Base-by-base conservation (phyloP, 306 rosid species). In the Cucumis cinereus region DNA sequence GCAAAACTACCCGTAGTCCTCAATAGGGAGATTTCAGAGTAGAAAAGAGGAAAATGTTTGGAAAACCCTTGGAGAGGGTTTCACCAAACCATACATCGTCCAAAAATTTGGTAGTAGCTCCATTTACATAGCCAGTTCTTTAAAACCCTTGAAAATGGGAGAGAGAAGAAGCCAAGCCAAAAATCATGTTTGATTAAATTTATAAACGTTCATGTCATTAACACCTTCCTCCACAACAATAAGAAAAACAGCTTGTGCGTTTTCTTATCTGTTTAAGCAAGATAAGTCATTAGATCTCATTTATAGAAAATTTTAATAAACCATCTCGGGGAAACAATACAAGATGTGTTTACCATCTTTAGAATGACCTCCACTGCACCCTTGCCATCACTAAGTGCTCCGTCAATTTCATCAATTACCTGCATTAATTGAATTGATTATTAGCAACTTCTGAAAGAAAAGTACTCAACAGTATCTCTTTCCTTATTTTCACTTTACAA, bases 371-470 rank as follows among this genome's bases (percentile, higher is more conserved):
- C 98, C 74, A 93, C 96, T n/a, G 96, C 98, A 77, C 98, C 98
- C 82, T 90, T 93, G 47, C 98, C 98, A 62, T 93, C 98, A 43
- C 89, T 85, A 68, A 93, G 98, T 28, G 97, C 89, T 75, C 98
- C 98, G 82, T 93, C 98, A 82, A 93, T 93, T 88, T 93, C 97
- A 81, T 93, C 98, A 83, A 93, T 83, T 81, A 93, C 92, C 98
- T 93, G 59, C 30, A 8, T 54, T 11, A 56, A 1, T 59, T 77
- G 73, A 45, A 45, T 43, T 52, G 26, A 61, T 45, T 61, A 45
- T 23, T 77, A 35, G 36, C 28, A 77, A 40, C 53, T 62, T 43
- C 30, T 19, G 15, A 7, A 16, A 61, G n/a, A 45, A 16, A 55
- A 57, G 10, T 7, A 28, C 67, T 35, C 47, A 77, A 41, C 33